Percentiles rank a stretch among this genome's conserved stretches.
Conservation (phyloP, 768 basidiomycete species). For the Leccinum pellstonianum region DNA sequence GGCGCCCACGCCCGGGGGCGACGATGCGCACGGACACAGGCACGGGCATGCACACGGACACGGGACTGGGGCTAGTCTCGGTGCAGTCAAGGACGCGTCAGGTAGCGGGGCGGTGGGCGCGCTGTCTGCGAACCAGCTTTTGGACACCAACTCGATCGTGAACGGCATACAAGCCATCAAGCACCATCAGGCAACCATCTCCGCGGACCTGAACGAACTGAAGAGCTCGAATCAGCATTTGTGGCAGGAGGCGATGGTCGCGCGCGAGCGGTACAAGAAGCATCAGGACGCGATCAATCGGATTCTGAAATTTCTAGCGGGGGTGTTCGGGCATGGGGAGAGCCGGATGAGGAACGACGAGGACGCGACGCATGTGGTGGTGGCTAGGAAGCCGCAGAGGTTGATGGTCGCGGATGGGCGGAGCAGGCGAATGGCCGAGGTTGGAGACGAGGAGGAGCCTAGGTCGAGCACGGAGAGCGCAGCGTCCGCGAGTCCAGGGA, state of each 20-base stretch:
- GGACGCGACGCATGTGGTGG: constrained; percentile 40
- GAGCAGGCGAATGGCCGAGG: constrained; percentile 37
- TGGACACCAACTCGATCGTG: constrained; percentile 79
- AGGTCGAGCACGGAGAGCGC: constrained; percentile 30
- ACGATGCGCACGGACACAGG: constrained; percentile 26
- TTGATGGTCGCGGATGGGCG: constrained; percentile 65
- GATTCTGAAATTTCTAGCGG: constrained; percentile 92
- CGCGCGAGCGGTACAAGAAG: constrained; percentile 80
- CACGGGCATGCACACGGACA: background rate
- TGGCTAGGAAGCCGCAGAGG: constrained; percentile 50
- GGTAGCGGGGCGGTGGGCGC: constrained; percentile 20
- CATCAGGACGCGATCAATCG: constrained; percentile 96
- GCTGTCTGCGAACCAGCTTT: constrained; percentile 47
- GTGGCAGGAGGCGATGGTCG: constrained; percentile 88
- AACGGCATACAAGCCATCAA: constrained; percentile 85
- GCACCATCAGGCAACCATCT: constrained; percentile 90
- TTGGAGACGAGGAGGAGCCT: constrained; percentile 42
- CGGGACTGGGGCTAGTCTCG: background rate
- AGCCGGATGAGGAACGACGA: constrained; percentile 38
- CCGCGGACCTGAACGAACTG: constrained; percentile 82
- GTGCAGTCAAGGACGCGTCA: constrained; percentile 15
- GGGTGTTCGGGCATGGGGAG: constrained; percentile 71
- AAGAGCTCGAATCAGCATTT: constrained; percentile 83
- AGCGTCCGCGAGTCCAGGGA: constrained; percentile 15
- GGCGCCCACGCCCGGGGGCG: constrained; percentile 31